phyloP scores from a whole-genome alignment of 225 moss, liverwort and hornwort genomes.

The Takakia lepidozioides region DNA sequence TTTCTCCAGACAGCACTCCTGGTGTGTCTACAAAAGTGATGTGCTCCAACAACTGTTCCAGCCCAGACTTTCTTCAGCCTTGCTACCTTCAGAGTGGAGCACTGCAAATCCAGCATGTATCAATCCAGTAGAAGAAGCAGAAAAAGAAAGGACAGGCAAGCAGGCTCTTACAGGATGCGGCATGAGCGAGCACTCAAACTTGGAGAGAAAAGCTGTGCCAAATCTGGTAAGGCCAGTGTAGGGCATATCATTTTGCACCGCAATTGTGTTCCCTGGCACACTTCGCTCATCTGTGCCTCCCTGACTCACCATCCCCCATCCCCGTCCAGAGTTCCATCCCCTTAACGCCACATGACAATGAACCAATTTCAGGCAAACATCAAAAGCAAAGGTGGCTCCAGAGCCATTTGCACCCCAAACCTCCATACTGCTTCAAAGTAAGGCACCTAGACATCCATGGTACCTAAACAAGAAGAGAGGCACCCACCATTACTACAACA shows the following conservation, averaged over 20 bases:
- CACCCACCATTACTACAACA: constrained; percentile 92
- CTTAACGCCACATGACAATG: no score
- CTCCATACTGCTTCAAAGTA: no score
- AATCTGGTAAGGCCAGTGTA: constrained; percentile 91
- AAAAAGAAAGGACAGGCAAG: constrained; percentile 4
- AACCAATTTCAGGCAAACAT: no score
- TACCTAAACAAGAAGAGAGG: background rate
- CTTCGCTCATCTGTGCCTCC: constrained; percentile 89
- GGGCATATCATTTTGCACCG: constrained; percentile 98
- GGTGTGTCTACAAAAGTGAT: constrained; percentile 97
- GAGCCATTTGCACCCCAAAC: no score
- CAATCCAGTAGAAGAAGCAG: no score
- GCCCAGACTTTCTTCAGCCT: no score
- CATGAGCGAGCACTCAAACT: constrained; percentile 99
- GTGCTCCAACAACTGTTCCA: constrained; percentile 82
- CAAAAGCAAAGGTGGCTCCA: no score
- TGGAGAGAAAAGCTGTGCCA: constrained; percentile 93
- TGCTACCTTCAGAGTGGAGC: no score
- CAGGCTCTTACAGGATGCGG: constrained; percentile 69
- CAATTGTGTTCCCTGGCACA: constrained; percentile 96
- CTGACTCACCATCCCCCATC: constrained; percentile 27
- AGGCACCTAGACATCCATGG: no score
- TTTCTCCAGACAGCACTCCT: constrained; percentile 97
- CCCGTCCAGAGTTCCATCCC: background rate
- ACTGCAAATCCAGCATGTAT: no score